phyloP scores from a whole-genome alignment of 306 rosid genomes.

The Trichosanthes truncata region DNA sequence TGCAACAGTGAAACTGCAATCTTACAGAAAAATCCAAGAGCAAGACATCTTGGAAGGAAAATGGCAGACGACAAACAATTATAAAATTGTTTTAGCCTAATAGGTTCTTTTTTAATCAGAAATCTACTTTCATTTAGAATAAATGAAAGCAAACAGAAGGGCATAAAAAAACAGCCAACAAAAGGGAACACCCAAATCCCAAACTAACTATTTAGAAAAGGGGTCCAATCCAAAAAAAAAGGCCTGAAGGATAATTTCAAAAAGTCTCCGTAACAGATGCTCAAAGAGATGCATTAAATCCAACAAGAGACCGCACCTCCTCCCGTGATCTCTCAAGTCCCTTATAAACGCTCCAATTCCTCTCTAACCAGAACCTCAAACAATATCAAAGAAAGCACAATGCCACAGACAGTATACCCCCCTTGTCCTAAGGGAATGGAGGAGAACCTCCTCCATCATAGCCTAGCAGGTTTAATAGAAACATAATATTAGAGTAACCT shows the following conservation, averaged over 20 bases:
- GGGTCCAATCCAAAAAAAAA: not conserved
- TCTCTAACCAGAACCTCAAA: not conserved
- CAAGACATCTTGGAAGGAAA: not conserved
- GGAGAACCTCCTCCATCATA: not conserved
- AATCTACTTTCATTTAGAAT: not conserved
- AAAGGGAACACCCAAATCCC: not conserved
- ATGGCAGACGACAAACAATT: not conserved
- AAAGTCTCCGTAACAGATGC: not conserved
- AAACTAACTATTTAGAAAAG: not conserved
- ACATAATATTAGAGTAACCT: not conserved
- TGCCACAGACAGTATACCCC: not conserved
- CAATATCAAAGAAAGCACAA: too few relatives aligned
- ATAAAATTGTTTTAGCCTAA: not conserved
- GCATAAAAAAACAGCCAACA: not conserved
- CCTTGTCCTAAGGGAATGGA: not conserved
- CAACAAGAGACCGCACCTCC: not conserved
- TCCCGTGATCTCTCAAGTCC: not conserved
- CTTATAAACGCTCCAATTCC: too few relatives aligned
- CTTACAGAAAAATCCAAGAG: slow-evolving; percentile 1
- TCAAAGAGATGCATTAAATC: not conserved
- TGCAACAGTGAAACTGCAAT: slow-evolving; percentile 18
- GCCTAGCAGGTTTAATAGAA: not conserved
- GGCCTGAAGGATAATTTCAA: not conserved
- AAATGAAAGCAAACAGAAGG: not conserved
- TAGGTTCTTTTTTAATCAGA: too few relatives aligned